A percentile compares a stretch with the other conserved stretches of the same genome.
Conservation (phyloP, 805 yeast species). For the Saccharomycopsis sp. region DNA sequence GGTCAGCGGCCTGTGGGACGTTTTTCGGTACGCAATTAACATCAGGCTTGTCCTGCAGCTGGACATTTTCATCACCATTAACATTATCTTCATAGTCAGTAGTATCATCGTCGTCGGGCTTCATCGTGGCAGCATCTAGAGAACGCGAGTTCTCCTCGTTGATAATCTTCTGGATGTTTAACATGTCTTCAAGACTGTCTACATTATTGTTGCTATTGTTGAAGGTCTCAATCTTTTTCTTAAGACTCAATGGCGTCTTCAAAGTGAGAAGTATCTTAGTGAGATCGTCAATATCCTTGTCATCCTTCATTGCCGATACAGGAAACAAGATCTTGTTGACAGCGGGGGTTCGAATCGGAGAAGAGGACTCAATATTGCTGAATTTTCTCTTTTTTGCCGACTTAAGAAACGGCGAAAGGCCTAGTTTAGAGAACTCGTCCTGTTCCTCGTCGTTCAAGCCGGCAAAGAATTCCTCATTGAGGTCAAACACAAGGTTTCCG, state of each 20-base stretch:
- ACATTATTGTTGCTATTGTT: neutral
- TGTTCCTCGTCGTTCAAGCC: constrained; percentile 7
- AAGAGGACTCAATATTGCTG: constrained; percentile 5
- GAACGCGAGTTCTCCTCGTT: neutral
- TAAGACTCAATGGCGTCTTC: constrained; percentile 14
- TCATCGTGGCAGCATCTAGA: neutral
- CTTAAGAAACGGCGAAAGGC: constrained; percentile 15
- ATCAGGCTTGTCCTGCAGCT: too few species aligned
- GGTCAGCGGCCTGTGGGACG: neutral
- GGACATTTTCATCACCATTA: neutral
- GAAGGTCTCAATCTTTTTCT: constrained; percentile 6
- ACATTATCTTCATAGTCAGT: neutral
- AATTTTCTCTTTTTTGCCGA: constrained; percentile 6
- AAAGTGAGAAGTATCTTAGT: constrained; percentile 9
- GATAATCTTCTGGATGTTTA: neutral
- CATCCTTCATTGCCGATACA: neutral
- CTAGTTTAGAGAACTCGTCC: constrained; percentile 3
- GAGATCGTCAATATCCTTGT: constrained; percentile 8
- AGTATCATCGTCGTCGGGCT: neutral
- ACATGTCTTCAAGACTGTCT: neutral
- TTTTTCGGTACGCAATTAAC: too few species aligned
- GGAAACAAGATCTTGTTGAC: neutral
- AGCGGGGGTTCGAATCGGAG: constrained; percentile 14
- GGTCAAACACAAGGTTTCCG: constrained; percentile 2
- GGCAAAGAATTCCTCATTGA: constrained; percentile 1